Base-by-base conservation (phyloP, 2,329 filamentous ascomycete genomes). In the Fusarium liriodendri region DNA sequence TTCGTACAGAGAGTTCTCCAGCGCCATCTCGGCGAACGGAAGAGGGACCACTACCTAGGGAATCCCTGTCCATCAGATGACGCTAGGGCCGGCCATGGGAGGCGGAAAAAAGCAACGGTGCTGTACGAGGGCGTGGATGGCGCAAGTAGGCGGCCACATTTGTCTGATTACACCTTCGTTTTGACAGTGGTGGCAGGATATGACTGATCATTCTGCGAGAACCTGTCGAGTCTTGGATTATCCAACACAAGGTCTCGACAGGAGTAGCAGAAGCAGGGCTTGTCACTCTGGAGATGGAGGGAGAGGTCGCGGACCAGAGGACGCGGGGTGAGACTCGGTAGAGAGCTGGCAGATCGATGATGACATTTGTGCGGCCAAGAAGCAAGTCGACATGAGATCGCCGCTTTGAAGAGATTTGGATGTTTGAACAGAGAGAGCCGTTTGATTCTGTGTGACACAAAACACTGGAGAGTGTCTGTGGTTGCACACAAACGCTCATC, bases 81-180 rank as follows among this genome's bases (percentile, higher is more conserved):
- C 60, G 67, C 62, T 75, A 76, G 68, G 33, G 69, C 38, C 42
- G 33, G 61, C 38, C 38, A 61, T 69, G 37, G 63, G 61, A 52
- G 22, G 54, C 52, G 42, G 33, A 45, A 45, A 76, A 66, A 76
- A 75, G 73, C 73, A 74, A 77, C 66, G 59, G 42, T 27, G 25
- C 37, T 63, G 65, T 6, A 52, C 57, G 20, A 72, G 55, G 63
- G 52, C 50, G 37, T 66, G 66, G 64, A 73, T 67, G 67, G 67
- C 57, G 66, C 40, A 60, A 60, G 58, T 62, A 58, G 54, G 64
- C 60, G 66, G 67, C 64, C 54, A 62, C 67, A 66, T 64, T 69
- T 75, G 72, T 77, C 67, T 78, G 77, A 78, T 77, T 78, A 78
- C 75, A 55, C 64, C 60, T 72, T 75, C 55, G 38, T 55, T 45